phyloP scores from a whole-genome alignment of 2,329 filamentous ascomycete species.

The Parafenestella ontariensis region DNA sequence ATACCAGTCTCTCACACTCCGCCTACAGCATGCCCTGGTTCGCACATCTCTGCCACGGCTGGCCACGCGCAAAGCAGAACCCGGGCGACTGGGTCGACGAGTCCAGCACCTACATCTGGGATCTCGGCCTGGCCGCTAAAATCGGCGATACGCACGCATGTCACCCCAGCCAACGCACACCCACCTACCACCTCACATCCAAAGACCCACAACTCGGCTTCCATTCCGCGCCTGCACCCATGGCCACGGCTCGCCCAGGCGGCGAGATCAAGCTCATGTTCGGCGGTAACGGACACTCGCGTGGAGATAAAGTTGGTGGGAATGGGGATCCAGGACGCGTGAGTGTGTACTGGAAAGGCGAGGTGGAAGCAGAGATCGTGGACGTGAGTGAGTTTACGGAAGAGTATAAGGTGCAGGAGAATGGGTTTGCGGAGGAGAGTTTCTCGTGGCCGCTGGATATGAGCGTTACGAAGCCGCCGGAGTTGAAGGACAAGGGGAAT shows the following conservation, averaged over 20 bases:
- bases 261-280: slow-evolving; percentile 30
- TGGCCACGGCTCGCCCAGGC: slow-evolving; percentile 24
- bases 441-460: slow-evolving; percentile 29
- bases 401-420: slow-evolving; percentile 22
- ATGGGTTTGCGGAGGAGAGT: slow-evolving; percentile 31
- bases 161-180: slow-evolving; percentile 22
- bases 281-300: slow-evolving; percentile 35
- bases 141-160: slow-evolving; percentile 24
- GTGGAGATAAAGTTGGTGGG: slow-evolving; percentile 26
- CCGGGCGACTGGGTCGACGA: slow-evolving; percentile 34
- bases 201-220: neutral
- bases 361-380: slow-evolving; percentile 27
- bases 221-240: slow-evolving; percentile 20
- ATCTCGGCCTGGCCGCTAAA: slow-evolving; percentile 13
- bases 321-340: slow-evolving; percentile 20
- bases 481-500: slow-evolving; percentile 36
- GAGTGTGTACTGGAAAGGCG: slow-evolving; percentile 25
- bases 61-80: slow-evolving; percentile 30
- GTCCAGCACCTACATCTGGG: slow-evolving; percentile 25
- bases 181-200: slow-evolving; percentile 10
- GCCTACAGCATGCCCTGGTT: slow-evolving; percentile 24
- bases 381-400: slow-evolving; percentile 28
- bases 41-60: slow-evolving; percentile 29
- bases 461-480: slow-evolving; percentile 22
- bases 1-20: neutral